These are phyloP conservation scores for Trypanosoma rangeli DNA, from an alignment of 208 protist species.

Conservation along the genomic window DNA sequence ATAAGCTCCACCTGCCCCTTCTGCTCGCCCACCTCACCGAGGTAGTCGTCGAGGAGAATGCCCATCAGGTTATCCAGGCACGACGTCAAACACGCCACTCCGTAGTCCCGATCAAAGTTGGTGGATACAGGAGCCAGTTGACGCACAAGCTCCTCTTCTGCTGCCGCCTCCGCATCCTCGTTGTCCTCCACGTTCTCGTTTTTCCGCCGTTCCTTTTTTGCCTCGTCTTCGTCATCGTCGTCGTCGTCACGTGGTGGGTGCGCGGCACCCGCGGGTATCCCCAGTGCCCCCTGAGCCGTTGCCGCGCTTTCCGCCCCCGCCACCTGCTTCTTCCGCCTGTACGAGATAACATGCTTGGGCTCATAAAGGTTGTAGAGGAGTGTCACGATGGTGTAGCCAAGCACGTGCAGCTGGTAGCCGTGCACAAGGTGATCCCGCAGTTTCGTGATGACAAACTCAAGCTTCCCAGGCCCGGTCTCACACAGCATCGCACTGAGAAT, in stretches of 20 bases:
- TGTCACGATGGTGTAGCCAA: conserved; percentile 91
- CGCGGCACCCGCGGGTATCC: not conserved
- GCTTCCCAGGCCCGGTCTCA: conserved; percentile 80
- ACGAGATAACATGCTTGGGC: conserved; percentile 50
- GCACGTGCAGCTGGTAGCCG: conserved; percentile 91
- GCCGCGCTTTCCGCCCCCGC: not conserved
- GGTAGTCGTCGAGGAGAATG: conserved; percentile 92
- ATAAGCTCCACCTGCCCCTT: conserved; percentile 92
- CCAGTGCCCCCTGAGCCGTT: not conserved
- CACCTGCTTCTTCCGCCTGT: not conserved
- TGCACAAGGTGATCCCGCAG: conserved; percentile 87
- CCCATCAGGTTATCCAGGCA: conserved; percentile 75
- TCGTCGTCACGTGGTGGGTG: not conserved
- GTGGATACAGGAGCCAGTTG: conserved; percentile 36
- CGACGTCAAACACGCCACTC: conserved; percentile 60
- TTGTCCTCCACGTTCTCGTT: conserved; percentile 5
- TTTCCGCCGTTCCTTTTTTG: not conserved
- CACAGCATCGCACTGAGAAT: conserved; percentile 83
- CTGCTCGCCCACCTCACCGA: conserved; percentile 82
- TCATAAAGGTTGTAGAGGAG: conserved; percentile 89
- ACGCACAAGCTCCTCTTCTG: conserved; percentile 43
- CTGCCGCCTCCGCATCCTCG: conserved; percentile 18
- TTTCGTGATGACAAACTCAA: conserved; percentile 80
- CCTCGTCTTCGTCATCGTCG: conserved; percentile 1
- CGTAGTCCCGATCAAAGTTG: conserved; percentile 68